Base-by-base conservation (phyloP, 371 early-diverging fungal genomes). In the Rhizopus microsporus region DNA sequence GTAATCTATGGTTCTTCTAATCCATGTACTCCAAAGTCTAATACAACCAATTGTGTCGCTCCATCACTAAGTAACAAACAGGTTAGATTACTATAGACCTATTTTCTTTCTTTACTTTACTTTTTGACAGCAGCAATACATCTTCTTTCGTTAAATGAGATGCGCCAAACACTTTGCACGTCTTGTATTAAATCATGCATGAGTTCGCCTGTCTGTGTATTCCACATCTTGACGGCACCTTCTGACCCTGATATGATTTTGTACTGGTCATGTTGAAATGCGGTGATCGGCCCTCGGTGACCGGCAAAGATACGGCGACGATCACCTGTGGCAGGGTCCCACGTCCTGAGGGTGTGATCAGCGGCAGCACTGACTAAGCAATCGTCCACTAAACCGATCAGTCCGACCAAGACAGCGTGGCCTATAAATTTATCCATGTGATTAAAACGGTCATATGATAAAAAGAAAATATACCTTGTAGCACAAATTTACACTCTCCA, bases 211-310 rank as follows among this genome's bases (percentile, higher is more conserved):
- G 88, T 77, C 59, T 87, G 64, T 60, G 95, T 94, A 67, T 98
- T 93, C 96, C 97, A 97, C 70, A 97, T 81, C 65, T 96, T 96
- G 29, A 97, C 75, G 0, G 90, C 91, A 10, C 90, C 91, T 51
- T 95, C 96, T 8, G 92, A 89, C 0, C 98, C 96, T 17, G 92
- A 92, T 6, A 97, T 92, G n/a, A 96, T 86, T 55, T 92, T 93
- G 16, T 82, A 69, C 12, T 82, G 82, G 60, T 97, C 94, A 64
- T 94, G 92, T 59, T 95, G 94, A 78, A 98, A 93, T 51, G 96
- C 95, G 0, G 96, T 98, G 53, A 97, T 96, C 5, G 98, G 95
- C 0, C 87, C 91, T 16, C 77, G 63, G 67, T 95, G 94, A 65
- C 40, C 67, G 6, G 80, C 80, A 44, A 93, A 72, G 23, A 85